Evolutionary conservation across 2,329 filamentous ascomycete species (phyloP).

Genomic region (Endothia cerciana): DNA sequence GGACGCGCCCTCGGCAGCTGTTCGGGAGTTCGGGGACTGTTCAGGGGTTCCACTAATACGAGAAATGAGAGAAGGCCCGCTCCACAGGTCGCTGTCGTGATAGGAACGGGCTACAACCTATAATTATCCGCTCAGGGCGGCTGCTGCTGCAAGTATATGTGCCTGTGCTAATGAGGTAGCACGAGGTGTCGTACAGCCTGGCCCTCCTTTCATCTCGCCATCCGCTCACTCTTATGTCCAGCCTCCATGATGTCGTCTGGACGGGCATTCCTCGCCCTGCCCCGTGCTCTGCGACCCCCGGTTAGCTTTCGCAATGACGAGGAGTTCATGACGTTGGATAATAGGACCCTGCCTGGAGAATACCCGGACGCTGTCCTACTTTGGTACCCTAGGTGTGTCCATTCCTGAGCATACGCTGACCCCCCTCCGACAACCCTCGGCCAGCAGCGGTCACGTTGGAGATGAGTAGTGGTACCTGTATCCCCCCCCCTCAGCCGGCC

Average conservation of each 20-base stretch:
- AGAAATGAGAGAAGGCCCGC: not conserved
- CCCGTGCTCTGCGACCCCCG: not conserved
- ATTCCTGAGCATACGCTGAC: not conserved
- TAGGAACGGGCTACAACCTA: not conserved
- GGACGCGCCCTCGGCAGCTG: not conserved
- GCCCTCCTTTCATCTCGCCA: not conserved
- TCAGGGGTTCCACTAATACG: not conserved
- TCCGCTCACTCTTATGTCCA: not conserved
- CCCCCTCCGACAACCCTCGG: not conserved
- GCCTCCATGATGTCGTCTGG: not conserved
- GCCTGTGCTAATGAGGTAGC: not conserved
- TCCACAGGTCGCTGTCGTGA: not conserved
- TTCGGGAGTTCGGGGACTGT: not conserved
- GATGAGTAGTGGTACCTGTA: not conserved
- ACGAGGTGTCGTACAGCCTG: not conserved
- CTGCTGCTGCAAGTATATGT: not conserved
- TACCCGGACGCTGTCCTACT: not conserved
- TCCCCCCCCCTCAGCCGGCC: not conserved
- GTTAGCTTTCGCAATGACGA: not conserved
- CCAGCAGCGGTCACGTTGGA: not conserved
- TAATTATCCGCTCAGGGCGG: not conserved
- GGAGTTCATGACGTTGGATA: not conserved
- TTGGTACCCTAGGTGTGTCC: not conserved
- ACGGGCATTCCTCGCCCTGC: not conserved
- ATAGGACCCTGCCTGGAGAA: not conserved